A percentile compares a stretch with the other conserved stretches of the same genome.
phyloP scores from a whole-genome alignment of 2,329 filamentous ascomycete genomes.

The Aspergillus versicolor region DNA sequence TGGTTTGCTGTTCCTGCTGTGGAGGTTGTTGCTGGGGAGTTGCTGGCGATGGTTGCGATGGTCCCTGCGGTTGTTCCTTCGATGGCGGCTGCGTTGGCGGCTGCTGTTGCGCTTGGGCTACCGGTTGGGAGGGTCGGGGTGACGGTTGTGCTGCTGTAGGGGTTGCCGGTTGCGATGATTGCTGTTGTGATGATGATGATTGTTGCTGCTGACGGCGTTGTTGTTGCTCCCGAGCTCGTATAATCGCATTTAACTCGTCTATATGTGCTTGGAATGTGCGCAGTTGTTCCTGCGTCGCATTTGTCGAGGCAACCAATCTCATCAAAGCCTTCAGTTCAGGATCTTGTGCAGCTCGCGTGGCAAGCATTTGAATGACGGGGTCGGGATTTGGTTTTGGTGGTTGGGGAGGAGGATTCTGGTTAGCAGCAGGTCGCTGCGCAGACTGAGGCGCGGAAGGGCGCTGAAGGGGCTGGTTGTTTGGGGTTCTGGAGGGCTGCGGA shows the following conservation, averaged over 20 bases:
- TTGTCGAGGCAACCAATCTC: slow-evolving; percentile 51
- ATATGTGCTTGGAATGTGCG: slow-evolving; percentile 52
- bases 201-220: slow-evolving; percentile 35
- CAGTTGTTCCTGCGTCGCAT: slow-evolving; percentile 50
- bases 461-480: slow-evolving; percentile 17
- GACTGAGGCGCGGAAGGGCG: slow-evolving; percentile 24
- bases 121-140: slow-evolving; percentile 19
- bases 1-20: slow-evolving; percentile 15
- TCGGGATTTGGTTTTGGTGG: slow-evolving; percentile 47
- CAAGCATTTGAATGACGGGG: slow-evolving; percentile 54
- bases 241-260: slow-evolving; percentile 51
- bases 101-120: slow-evolving; percentile 13
- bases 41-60: slow-evolving; percentile 12
- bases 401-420: slow-evolving; percentile 32
- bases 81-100: neutral
- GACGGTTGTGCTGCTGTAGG: slow-evolving; percentile 17
- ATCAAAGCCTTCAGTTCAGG: slow-evolving; percentile 51
- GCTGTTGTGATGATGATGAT: slow-evolving; percentile 25
- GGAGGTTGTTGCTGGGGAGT: slow-evolving; percentile 11
- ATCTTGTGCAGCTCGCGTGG: slow-evolving; percentile 50
- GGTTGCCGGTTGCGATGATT: slow-evolving; percentile 24
- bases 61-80: neutral
- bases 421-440: slow-evolving; percentile 28
- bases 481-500: slow-evolving; percentile 17
- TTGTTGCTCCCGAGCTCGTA: slow-evolving; percentile 45